Evolutionary conservation across 2,329 filamentous ascomycete species (phyloP), one percentile per base, ranked within the genome.

Genomic region (Stemphylium vesicarium): DNA sequence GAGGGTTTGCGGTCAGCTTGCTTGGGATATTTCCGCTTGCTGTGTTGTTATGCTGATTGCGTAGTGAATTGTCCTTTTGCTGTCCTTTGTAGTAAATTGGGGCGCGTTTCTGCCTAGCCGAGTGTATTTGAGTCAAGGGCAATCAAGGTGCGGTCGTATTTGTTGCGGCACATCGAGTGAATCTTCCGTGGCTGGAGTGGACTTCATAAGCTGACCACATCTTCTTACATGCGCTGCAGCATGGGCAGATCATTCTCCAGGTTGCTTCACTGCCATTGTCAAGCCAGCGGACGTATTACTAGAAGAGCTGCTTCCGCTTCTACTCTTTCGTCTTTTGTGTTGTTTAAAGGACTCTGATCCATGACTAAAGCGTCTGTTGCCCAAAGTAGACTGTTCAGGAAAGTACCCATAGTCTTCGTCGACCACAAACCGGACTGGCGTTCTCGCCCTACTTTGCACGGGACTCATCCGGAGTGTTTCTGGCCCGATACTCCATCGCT

Each of bases 391-490:
- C 24, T 71, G 71, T 3, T 59, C 48, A 9, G 68, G 66, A 24
- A 74, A 74, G 46, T 75, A 74, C 22, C 66, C 70, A 9, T 42
- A 40, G 2, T 53, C 56, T 2, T 63, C 64, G 9, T 63, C 59
- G 13, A 56, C 43, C 4, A 43, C 40, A 11, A 61, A 56, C 18
- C 64, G 56, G 9, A 62, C 62, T 3, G 75, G 76, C 7, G 75
- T 77, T 40, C 75, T 61, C 12, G 71, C 65, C 40, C 67, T 60
- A 50, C 69, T 76, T 54, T 72, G 74, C 18, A 73, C 65, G 10
- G 75, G 75, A 48, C 73, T 77, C 69, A 74, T 77, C 3, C 75
- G 67, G 18, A 72, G 62, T 7, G 61, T 58, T 51, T 75, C 75
- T 12, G 75, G 70, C 31, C 68, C 71, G 57, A 69, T 67, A 31